Percentiles rank a stretch among this genome's conserved stretches.
phyloP scores from a whole-genome alignment of 768 basidiomycete genomes.

The Tulasnella sp. region DNA sequence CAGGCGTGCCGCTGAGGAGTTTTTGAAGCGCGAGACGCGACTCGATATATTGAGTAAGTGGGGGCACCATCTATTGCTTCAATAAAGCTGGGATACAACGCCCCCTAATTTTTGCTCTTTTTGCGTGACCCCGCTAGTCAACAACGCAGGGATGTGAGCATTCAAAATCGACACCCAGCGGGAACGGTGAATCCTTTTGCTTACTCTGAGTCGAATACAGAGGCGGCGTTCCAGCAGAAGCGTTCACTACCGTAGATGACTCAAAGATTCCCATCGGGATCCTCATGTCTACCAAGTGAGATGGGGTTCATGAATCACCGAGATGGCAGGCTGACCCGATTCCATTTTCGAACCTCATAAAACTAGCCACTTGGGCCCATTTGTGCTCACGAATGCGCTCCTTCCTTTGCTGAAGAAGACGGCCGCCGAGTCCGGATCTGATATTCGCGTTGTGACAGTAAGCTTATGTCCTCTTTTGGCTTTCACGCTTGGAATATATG shows the following conservation, averaged over 20 bases:
- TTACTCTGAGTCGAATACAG: background rate
- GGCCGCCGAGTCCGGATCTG: conserved; percentile 35
- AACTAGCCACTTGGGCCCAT: conserved; percentile 42
- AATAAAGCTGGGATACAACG: no score
- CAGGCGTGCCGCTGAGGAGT: conserved; percentile 38
- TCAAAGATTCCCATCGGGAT: background rate
- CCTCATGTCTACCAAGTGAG: background rate
- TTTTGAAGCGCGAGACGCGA: conserved; percentile 39
- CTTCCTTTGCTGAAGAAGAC: conserved; percentile 44
- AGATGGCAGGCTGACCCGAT: no score
- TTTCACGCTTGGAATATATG: no score
- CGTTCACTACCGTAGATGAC: background rate
- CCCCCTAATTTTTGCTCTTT: no score
- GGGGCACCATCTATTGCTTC: no score
- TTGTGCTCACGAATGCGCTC: conserved; percentile 43
- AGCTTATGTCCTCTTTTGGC: conserved; percentile 15
- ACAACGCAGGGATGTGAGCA: conserved; percentile 27
- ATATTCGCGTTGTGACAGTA: conserved; percentile 55
- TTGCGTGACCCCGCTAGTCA: no score
- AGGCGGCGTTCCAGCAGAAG: background rate
- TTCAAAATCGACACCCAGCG: no score
- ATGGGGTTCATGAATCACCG: no score
- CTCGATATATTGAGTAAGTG: conserved; percentile 43
- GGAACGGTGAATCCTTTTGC: conserved; percentile 38
- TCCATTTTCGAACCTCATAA: background rate